Percentiles rank a stretch among this genome's conserved stretches.
Evolutionary conservation across 192 early-diverging fungal species (phyloP).

Genomic region (Bifiguratus adelaidae): DNA sequence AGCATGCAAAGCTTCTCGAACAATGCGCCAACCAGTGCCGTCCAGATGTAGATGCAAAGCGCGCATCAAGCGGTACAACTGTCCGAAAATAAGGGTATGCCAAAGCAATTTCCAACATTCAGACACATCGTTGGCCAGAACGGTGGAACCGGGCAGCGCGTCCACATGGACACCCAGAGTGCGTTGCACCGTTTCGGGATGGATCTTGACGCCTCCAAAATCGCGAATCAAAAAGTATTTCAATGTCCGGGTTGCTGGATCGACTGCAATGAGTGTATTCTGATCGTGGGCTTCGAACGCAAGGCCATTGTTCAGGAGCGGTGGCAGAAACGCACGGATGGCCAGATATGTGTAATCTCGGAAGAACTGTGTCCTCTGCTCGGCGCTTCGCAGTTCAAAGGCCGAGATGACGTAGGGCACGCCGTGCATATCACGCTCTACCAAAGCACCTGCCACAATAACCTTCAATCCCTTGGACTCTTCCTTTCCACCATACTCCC

Average conservation of each 20-base stretch:
- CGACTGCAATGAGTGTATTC: constrained; percentile 46
- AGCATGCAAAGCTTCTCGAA: constrained; percentile 37
- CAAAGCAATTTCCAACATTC: constrained; percentile 40
- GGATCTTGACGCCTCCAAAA: constrained; percentile 58
- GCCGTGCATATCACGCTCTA: constrained; percentile 22
- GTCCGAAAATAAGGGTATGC: constrained; percentile 49
- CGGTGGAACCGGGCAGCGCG: constrained; percentile 40
- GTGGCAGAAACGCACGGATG: constrained; percentile 48
- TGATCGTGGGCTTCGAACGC: constrained; percentile 59
- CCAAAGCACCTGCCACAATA: constrained; percentile 45
- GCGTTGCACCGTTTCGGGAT: constrained; percentile 30
- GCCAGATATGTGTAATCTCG: constrained; percentile 32
- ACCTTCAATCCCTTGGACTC: constrained; percentile 26
- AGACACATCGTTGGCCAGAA: constrained; percentile 28
- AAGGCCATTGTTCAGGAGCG: constrained; percentile 45
- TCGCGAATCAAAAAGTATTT: constrained; percentile 53
- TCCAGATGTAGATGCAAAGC: constrained; percentile 44
- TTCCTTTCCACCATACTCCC: too few species aligned
- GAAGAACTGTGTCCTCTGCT: constrained; percentile 34
- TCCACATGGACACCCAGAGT: constrained; percentile 34
- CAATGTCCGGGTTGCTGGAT: constrained; percentile 29
- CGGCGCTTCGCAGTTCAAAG: constrained; percentile 29
- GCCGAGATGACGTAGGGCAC: constrained; percentile 25
- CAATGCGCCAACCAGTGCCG: constrained; percentile 45
- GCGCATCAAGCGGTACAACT: constrained; percentile 48